phyloP scores from a whole-genome alignment of 805 yeast species.

The Cyberlindnera mycetangii region DNA sequence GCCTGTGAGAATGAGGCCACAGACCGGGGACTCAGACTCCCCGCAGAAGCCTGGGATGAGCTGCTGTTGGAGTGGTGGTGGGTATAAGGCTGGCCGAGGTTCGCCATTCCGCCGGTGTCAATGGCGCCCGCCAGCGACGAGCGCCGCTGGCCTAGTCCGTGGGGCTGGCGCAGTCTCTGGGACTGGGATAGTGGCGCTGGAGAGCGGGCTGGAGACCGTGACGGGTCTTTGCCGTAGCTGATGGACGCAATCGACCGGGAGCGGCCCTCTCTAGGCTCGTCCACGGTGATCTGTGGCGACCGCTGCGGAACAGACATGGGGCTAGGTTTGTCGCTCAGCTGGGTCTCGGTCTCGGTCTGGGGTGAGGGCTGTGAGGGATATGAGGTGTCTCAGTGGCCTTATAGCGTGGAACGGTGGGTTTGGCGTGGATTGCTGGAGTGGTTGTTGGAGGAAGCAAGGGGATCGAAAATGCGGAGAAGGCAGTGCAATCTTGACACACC shows the following conservation, averaged over 20 bases:
- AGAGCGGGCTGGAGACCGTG: slow-evolving; percentile 22
- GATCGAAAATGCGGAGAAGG: slow-evolving; percentile 1
- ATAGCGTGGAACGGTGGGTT: neutral
- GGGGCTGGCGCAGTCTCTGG: slow-evolving; percentile 14
- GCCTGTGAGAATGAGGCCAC: slow-evolving; percentile 1
- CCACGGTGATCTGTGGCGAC: slow-evolving; percentile 2
- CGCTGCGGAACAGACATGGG: neutral
- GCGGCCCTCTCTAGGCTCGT: slow-evolving; percentile 11
- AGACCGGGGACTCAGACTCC: slow-evolving; percentile 12
- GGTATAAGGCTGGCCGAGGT: slow-evolving; percentile 25
- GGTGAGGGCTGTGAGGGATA: too few relatives aligned
- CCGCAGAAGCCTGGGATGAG: slow-evolving; percentile 1
- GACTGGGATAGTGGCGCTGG: slow-evolving; percentile 12
- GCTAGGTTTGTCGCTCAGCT: too few relatives aligned
- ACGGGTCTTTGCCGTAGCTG: slow-evolving; percentile 1
- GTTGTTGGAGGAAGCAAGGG: too few relatives aligned
- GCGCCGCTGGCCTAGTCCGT: slow-evolving; percentile 13
- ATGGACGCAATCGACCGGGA: slow-evolving; percentile 8
- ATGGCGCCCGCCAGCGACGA: slow-evolving; percentile 18
- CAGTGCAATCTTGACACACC: slow-evolving; percentile 1
- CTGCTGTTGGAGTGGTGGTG: neutral
- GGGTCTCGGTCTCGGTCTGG: too few relatives aligned
- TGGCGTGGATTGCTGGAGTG: too few relatives aligned
- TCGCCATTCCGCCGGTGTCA: slow-evolving; percentile 19
- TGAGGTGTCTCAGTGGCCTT: too few relatives aligned